Conservation (phyloP, 2,329 filamentous ascomycete genomes). For the Zymoseptoria passerinii region DNA sequence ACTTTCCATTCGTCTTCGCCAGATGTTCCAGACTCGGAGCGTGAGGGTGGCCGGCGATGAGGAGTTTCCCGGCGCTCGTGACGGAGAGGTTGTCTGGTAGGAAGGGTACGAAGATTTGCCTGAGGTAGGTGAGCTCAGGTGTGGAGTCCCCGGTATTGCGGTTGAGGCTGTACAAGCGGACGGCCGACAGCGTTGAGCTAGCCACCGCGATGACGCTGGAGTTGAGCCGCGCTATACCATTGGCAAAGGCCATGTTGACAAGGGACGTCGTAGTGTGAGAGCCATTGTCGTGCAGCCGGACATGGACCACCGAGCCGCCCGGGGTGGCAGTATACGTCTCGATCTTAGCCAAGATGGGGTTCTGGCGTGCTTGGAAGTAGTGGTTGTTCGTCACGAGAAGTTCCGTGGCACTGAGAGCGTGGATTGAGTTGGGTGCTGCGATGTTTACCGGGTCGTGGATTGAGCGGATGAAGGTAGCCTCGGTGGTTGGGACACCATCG, state of each 20-base stretch:
- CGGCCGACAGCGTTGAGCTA: slow-evolving; percentile 27
- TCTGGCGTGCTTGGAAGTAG: slow-evolving; percentile 25
- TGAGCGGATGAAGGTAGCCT: slow-evolving; percentile 25
- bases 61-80: slow-evolving; percentile 31
- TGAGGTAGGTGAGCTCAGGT: slow-evolving; percentile 8
- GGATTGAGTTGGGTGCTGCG: slow-evolving; percentile 34
- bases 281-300: slow-evolving; percentile 21
- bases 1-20: slow-evolving; percentile 13
- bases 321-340: slow-evolving; percentile 34
- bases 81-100: slow-evolving; percentile 35
- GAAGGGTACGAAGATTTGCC: slow-evolving; percentile 22
- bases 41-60: slow-evolving; percentile 37
- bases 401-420: slow-evolving; percentile 26
- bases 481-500: slow-evolving; percentile 4
- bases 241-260: slow-evolving; percentile 34
- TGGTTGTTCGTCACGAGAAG: slow-evolving; percentile 39
- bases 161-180: slow-evolving; percentile 30
- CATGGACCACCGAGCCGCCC: slow-evolving; percentile 31
- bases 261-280: slow-evolving; percentile 14
- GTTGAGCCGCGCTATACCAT: slow-evolving; percentile 35
- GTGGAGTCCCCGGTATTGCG: neutral
- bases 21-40: slow-evolving; percentile 25
- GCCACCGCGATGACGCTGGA: slow-evolving; percentile 32
- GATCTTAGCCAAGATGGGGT: slow-evolving; percentile 26
- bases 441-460: slow-evolving; percentile 27